A percentile compares a stretch with the other conserved stretches of the same genome.
These are phyloP conservation scores for Aquanectria penicillioides DNA, from an alignment of 2,329 filamentous ascomycete genomes.

Conservation along the genomic window DNA sequence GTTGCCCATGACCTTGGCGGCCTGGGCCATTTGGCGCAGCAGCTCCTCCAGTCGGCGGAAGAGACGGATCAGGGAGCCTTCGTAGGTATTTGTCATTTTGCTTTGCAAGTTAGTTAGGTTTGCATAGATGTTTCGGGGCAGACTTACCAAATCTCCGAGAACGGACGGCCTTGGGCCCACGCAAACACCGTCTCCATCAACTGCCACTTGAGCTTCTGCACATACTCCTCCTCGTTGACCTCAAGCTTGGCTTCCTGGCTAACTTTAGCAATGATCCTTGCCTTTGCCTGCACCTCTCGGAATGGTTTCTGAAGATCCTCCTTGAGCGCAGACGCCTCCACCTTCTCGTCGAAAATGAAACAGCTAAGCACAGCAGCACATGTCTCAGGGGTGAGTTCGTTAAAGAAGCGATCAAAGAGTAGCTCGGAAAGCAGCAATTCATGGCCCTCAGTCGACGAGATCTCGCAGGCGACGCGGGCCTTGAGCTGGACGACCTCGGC, in stretches of 20 bases:
- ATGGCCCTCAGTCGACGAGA: slow-evolving; percentile 89
- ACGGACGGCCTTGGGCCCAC: slow-evolving; percentile 91
- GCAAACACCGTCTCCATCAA: slow-evolving; percentile 96
- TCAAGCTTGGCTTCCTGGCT: slow-evolving; percentile 93
- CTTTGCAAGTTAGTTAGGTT: slow-evolving; percentile 57
- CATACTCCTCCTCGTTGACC: slow-evolving; percentile 95
- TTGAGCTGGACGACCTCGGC: slow-evolving; percentile 96
- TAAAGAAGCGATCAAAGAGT: slow-evolving; percentile 98
- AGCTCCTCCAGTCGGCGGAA: slow-evolving; percentile 96
- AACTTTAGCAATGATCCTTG: slow-evolving; percentile 89
- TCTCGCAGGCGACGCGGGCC: slow-evolving; percentile 96
- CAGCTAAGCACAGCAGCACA: slow-evolving; percentile 88
- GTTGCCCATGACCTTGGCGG: slow-evolving; percentile 97
- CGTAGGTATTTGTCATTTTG: slow-evolving; percentile 99
- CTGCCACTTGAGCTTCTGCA: slow-evolving; percentile 89
- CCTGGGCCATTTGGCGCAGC: slow-evolving; percentile 93
- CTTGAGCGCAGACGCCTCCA: slow-evolving; percentile 78
- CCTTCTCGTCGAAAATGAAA: slow-evolving; percentile 98
- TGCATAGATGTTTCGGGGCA: neutral
- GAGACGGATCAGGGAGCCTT: slow-evolving; percentile 93
- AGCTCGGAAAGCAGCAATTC: slow-evolving; percentile 93
- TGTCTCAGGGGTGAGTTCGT: slow-evolving; percentile 88
- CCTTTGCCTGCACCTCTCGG: slow-evolving; percentile 87
- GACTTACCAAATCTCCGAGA: slow-evolving; percentile 93
- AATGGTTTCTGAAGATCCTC: slow-evolving; percentile 89